phyloP scores from a whole-genome alignment of 805 yeast species.

The Schwanniomyces vanrijiae region DNA sequence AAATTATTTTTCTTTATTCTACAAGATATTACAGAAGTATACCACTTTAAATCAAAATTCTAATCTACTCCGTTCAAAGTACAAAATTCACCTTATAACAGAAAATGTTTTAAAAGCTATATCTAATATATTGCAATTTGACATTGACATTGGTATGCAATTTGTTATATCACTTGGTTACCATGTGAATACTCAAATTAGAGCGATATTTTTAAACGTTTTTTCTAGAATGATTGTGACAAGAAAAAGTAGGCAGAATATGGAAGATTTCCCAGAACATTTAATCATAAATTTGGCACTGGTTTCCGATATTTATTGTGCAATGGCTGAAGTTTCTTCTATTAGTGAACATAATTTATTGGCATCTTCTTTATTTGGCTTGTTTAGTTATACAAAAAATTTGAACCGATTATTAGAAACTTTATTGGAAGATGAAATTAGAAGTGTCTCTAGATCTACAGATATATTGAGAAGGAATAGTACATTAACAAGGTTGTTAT shows the following conservation, averaged over 20 bases:
- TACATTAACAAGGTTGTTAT: conserved; percentile 74
- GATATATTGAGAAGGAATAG: conserved; percentile 81
- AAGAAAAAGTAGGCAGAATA: conserved; percentile 21
- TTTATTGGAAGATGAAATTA: conserved; percentile 62
- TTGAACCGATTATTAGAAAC: conserved; percentile 50
- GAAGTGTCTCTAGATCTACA: conserved; percentile 57
- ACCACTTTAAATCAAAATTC: conserved; percentile 21
- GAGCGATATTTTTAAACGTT: conserved; percentile 74
- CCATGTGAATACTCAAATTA: conserved; percentile 61
- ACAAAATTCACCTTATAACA: conserved; percentile 56
- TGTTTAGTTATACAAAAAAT: conserved; percentile 43
- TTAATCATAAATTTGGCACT: conserved; percentile 28
- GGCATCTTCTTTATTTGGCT: conserved; percentile 61
- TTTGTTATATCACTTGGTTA: conserved; percentile 78
- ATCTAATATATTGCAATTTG: conserved; percentile 68
- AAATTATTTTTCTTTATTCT: conserved; percentile 64
- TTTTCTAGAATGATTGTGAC: conserved; percentile 63
- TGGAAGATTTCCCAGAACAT: conserved; percentile 28
- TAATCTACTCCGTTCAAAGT: conserved; percentile 32
- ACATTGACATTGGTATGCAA: conserved; percentile 74
- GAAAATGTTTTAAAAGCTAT: conserved; percentile 66
- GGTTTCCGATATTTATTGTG: conserved; percentile 45
- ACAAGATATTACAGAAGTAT: conserved; percentile 50
- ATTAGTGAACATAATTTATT: conserved; percentile 67
- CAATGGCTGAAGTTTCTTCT: conserved; percentile 63